Base-by-base conservation (phyloP, 202 grass and related monocot species). In the Alloteropsis angusta region DNA sequence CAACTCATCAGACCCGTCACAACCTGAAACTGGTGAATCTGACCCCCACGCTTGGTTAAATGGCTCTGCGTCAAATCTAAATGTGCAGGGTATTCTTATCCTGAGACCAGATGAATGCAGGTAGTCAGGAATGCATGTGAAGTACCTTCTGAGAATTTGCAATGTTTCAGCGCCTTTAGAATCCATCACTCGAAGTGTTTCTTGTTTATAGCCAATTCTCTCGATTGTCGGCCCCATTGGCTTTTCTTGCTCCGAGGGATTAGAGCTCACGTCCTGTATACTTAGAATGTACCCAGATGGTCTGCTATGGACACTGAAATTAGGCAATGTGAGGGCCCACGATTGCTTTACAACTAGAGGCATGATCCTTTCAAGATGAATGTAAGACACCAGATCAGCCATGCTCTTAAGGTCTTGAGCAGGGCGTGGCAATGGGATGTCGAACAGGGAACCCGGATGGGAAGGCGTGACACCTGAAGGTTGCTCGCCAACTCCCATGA, bases 271-370 rank as follows among this genome's bases (percentile, higher is more conserved):
- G 37, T 88, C 85, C 76, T 83, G 85, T 53, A 93, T 89, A 76
- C 87, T 88, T 62, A 87, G 15, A 60, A 87, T 77, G 68, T 52
- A 49, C 71, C 78, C 83, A 68, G 86, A 83, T 86, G 82, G 72
- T 86, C 61, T 89, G 32, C 80, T 87, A 69, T 72, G 78, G 22
- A 81, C 64, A 68, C 68, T 90, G 65, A 90, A 91, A 78, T 88
- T 88, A 26, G 83, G 90, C 42, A 87, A 48, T 23, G 86, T 72
- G 19, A 93, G 88, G 63, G 84, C 85, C 93, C 93, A 97, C 36
- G 93, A 91, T 64, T 93, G 91, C 67, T 97, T 90, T 69, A 97
- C 95, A 69, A 97, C 48, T 52, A 91, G 59, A 35, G 89, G 89
- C 59, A 84, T 66, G 52, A 87, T 80, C 66, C 95, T 89, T 82